These are phyloP conservation scores for Colletotrichum noveboracense DNA, from an alignment of 2,329 filamentous ascomycete species.

Conservation along the genomic window DNA sequence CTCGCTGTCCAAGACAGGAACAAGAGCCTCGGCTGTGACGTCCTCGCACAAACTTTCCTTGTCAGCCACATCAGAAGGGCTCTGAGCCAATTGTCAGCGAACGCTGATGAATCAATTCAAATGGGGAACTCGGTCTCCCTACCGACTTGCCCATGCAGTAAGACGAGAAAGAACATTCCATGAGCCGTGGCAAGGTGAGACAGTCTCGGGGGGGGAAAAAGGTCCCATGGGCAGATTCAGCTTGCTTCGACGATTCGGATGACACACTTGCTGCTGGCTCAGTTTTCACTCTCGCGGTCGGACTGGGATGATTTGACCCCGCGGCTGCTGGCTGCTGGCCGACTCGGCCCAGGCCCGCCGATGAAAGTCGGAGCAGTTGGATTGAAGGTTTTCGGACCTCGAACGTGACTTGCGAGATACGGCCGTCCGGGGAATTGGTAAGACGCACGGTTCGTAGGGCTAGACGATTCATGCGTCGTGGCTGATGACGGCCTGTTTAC, in stretches of 20 bases:
- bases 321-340: not conserved
- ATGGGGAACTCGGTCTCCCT: not conserved
- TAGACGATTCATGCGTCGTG: not conserved
- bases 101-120: not conserved
- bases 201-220: not conserved
- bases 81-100: not conserved
- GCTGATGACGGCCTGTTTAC: not conserved
- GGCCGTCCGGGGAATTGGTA: not conserved
- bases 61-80: not conserved
- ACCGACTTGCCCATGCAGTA: not conserved
- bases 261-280: not conserved
- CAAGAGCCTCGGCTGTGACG: not conserved
- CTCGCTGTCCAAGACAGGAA: not conserved
- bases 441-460: slow-evolving; percentile 10
- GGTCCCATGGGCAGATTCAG: not conserved
- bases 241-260: not conserved
- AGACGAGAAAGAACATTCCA: not conserved
- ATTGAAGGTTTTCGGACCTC: not conserved
- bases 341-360: not conserved
- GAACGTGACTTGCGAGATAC: not conserved
- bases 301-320: not conserved
- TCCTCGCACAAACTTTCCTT: not conserved
- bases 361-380: not conserved
- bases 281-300: not conserved
- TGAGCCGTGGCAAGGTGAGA: not conserved